Evolutionary conservation across 148 eudicot species (phyloP), one percentile per base, ranked within the genome.

Genomic region (Fagopyrum esculentum): DNA sequence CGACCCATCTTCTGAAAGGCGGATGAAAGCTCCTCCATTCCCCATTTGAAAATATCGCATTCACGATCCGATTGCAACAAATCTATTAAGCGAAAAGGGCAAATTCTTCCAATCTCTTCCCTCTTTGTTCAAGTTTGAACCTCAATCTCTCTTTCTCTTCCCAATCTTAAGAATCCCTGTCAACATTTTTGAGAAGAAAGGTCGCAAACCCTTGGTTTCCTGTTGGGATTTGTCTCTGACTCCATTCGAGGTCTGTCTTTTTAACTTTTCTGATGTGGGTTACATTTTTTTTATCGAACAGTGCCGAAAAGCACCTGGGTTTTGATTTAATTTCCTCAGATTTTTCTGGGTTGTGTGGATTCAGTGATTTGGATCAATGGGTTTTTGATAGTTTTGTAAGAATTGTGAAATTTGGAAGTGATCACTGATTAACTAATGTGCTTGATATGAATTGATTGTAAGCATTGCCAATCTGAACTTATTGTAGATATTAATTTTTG

Each of bases 1-100:
- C 71, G 71, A 45, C 71, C 69, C 45, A 49, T 49, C 52, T 49
- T 66, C 46, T 66, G 71, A 66, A 66, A 66, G 71, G 46, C 71
- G 40, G 68, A 61, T 40, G 71, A 66, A 66, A 35, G 71, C 71
- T 40, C 68, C 35, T 40, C 6, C 17, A 40, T 66, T 66, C 3
- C 47, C 17, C 71, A 66, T 66, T 35, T 35, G 3, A 43, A 40
- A 13, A 66, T 64, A 49, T 49, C 52, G 12, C 52, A 49, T 49
- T 49, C 52, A 49, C 9, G 52, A 49, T 49, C 6, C 52, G 6
- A 49, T 9, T 8, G 52, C 9, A 12, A 8, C 12, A 49, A 49
- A 66, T 66, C 30, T 66, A 66, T 66, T 40, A 35, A 5, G 45
- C 71, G 13, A 7, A 66, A 66, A 66, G 43, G 71, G 47, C 17